Evolutionary conservation across 2,329 filamentous ascomycete genomes (phyloP), one percentile per base, ranked within the genome.

Genomic region (Cercospora sojina): DNA sequence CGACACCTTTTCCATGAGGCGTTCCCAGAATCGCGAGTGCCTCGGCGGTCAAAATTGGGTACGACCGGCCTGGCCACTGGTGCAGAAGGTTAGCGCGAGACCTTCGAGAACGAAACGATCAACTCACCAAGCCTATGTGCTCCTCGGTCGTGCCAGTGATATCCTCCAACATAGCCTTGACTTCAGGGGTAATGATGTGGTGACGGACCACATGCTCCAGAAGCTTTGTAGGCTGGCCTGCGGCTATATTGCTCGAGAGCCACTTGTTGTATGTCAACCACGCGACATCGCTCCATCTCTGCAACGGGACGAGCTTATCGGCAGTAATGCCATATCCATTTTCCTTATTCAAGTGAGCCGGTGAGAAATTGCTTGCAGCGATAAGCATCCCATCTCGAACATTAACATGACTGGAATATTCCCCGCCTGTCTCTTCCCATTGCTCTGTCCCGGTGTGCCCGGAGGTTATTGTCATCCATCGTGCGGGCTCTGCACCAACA

Each of bases 1-100:
- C 61, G 9, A 63, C 25, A 13, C 61, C 61, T 18, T 35, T 35
- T 7, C 29, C 49, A 47, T 63, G 27, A 16, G 61, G 49, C 1
- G 13, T 7, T 10, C 47, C 35, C 20, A 63, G 3, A 8, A 51
- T 51, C 10, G 51, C 61, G n/a, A 63, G 49, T 12, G 23, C 47
- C 32, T 63, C 29, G n/a, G 51, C 27, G 5, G 29, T 32, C 3
- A 12, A 18, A 3, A 56, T 56, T 9, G 27, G 51, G 41, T 63
- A 63, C 16, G 13, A 18, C 9, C 29, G 38, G 2, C 61, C 61
- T 43, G 61, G 61, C 16, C 25, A 63, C 61, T 63, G 35, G 6
- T 18, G 18, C 5, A 25, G 0, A 6, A 25, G 20, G 23, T 63
- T 16, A 63, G 59, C 59, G 3, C 2, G 6, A 27, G 20, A 5